A percentile compares a stretch with the other conserved stretches of the same genome.
Conservation (phyloP, 768 basidiomycete genomes). For the Agaricus blazei region DNA sequence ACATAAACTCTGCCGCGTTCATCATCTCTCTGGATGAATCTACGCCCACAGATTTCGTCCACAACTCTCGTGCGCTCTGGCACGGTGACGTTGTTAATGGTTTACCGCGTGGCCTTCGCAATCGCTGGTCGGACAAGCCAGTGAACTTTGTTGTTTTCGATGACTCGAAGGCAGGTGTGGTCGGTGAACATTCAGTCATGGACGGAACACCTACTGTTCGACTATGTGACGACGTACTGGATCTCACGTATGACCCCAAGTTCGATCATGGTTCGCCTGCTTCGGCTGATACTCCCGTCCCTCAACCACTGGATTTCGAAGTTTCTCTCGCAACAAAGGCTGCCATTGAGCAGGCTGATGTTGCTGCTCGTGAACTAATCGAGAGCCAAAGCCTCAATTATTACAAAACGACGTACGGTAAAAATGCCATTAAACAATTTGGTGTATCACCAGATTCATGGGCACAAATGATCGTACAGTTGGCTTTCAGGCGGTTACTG, state of each 20-base stretch:
- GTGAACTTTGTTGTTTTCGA: constrained; percentile 82
- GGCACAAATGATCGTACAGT: constrained; percentile 89
- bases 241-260: constrained; percentile 47
- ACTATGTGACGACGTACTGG: constrained; percentile 65
- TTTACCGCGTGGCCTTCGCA: constrained; percentile 53
- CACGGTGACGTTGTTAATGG: constrained; percentile 62
- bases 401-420: constrained; percentile 73
- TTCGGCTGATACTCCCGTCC: constrained; percentile 21
- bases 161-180: constrained; percentile 74
- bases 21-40: constrained; percentile 74
- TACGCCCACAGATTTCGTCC: constrained; percentile 42
- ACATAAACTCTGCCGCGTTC: constrained; percentile 85
- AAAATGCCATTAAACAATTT: constrained; percentile 79
- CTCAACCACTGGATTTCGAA: constrained; percentile 60
- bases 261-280: constrained; percentile 56
- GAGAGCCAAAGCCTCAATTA: constrained; percentile 60
- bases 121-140: constrained; percentile 90
- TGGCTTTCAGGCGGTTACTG: constrained; percentile 77
- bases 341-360: constrained; percentile 55
- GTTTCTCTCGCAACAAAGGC: constrained; percentile 38
- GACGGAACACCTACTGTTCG: constrained; percentile 82
- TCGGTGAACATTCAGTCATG: constrained; percentile 94
- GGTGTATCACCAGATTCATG: constrained; percentile 92
- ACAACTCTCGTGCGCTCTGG: constrained; percentile 73
- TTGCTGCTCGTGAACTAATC: constrained; percentile 51